These are phyloP conservation scores for Solanum corneliomulleri DNA, from an alignment of 257 asterid genomes.

Conservation along the genomic window DNA sequence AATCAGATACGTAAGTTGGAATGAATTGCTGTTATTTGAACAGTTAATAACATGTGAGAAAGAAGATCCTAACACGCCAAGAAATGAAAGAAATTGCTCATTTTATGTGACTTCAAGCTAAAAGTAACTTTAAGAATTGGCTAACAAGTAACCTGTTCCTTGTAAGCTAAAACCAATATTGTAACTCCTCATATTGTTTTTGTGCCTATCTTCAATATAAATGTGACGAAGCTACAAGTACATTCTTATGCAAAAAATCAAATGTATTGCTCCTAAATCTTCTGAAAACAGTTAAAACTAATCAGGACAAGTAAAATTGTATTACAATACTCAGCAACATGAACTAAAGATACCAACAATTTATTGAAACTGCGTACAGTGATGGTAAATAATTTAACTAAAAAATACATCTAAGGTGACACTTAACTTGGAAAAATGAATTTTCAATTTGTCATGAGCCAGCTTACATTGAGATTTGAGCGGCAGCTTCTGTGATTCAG, in stretches of 20 bases:
- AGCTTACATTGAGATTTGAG: not conserved
- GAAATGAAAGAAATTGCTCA: conserved; percentile 10
- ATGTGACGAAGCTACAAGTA: not conserved
- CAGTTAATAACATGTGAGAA: not conserved
- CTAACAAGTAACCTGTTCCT: conserved; percentile 19
- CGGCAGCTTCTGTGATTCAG: not conserved
- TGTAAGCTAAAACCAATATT: conserved; percentile 31
- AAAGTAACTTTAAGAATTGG: not conserved
- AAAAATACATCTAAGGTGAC: not conserved
- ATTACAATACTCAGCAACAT: not conserved
- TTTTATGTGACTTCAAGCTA: conserved; percentile 1
- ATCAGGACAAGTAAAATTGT: not conserved
- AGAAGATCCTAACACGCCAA: conserved; percentile 36
- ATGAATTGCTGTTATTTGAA: not conserved
- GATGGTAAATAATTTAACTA: not conserved
- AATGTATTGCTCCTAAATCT: not conserved
- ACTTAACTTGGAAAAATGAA: not conserved
- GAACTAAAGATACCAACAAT: not conserved
- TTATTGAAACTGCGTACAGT: not conserved
- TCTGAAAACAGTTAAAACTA: not conserved
- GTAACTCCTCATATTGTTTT: not conserved
- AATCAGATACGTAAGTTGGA: not conserved
- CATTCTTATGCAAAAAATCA: not conserved
- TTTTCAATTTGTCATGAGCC: not conserved
- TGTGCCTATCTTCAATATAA: not conserved